Evolutionary conservation across 2,329 filamentous ascomycete species (phyloP).

Genomic region (Metarhizium guizhouense): DNA sequence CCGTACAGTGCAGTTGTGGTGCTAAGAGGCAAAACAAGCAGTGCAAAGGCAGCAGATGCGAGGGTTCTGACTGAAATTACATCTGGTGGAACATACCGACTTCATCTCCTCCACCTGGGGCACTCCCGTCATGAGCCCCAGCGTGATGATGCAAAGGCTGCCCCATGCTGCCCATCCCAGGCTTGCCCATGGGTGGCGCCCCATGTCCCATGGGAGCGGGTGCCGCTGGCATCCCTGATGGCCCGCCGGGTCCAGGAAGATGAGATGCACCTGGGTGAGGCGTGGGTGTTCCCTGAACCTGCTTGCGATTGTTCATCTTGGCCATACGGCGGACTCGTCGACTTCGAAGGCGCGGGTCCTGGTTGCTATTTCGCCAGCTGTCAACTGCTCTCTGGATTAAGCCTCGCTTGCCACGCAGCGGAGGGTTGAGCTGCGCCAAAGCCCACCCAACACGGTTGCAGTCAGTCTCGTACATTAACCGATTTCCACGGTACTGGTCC

Average conservation of each 20-base stretch:
- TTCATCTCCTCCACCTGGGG: slow-evolving; percentile 65
- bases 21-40: slow-evolving; percentile 15
- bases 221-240: slow-evolving; percentile 54
- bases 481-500: slow-evolving; percentile 93
- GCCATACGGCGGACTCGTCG: slow-evolving; percentile 89
- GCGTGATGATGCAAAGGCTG: slow-evolving; percentile 55
- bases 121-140: slow-evolving; percentile 39
- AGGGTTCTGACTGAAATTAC: slow-evolving; percentile 43
- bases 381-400: slow-evolving; percentile 95
- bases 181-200: slow-evolving; percentile 51
- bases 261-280: slow-evolving; percentile 48
- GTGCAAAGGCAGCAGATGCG: slow-evolving; percentile 31
- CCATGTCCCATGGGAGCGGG: slow-evolving; percentile 53
- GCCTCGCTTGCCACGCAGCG: slow-evolving; percentile 84
- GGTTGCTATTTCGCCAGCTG: slow-evolving; percentile 98
- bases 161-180: slow-evolving; percentile 58
- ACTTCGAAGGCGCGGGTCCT: slow-evolving; percentile 84
- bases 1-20: slow-evolving; percentile 11
- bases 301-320: slow-evolving; percentile 85
- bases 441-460: slow-evolving; percentile 99
- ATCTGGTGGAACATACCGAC: slow-evolving; percentile 94
- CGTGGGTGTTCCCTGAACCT: slow-evolving; percentile 49
- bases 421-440: slow-evolving; percentile 83
- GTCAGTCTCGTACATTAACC: slow-evolving; percentile 93
- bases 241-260: slow-evolving; percentile 58